Conservation (phyloP, 768 basidiomycete genomes). For the Phanerochaete sordida region DNA sequence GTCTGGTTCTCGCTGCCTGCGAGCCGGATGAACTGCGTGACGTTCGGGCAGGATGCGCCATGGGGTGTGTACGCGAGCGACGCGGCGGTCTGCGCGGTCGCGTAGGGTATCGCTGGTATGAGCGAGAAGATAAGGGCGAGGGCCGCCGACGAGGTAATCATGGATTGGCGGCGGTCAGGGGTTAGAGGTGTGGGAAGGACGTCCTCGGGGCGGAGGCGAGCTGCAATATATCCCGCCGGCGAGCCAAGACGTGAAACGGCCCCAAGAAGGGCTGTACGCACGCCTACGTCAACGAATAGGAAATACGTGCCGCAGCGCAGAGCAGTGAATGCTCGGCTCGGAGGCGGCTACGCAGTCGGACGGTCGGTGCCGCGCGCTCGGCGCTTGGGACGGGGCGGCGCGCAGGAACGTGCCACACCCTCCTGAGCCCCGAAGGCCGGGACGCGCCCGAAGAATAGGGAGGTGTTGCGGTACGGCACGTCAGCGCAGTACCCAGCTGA, state of each 20-base stretch:
- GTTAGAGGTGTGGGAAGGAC: background rate
- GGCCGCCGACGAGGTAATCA: background rate
- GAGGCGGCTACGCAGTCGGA: background rate
- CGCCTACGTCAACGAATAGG: too few species aligned
- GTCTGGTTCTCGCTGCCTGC: conserved; percentile 14
- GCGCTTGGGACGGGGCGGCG: background rate
- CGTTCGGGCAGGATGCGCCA: background rate
- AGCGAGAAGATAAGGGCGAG: background rate
- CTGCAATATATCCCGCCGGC: background rate
- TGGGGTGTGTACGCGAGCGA: background rate
- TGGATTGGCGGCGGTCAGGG: background rate
- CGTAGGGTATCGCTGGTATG: background rate
- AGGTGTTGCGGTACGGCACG: background rate
- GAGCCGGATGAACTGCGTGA: background rate
- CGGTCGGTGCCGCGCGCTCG: background rate
- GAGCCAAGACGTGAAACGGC: background rate
- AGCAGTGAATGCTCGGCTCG: background rate
- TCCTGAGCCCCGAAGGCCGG: too few species aligned
- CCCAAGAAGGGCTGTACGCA: background rate
- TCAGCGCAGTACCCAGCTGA: background rate
- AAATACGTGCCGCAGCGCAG: background rate
- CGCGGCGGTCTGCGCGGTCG: background rate
- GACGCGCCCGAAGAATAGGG: too few species aligned
- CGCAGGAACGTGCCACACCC: too few species aligned
- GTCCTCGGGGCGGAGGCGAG: background rate